Percentiles rank a stretch among this genome's conserved stretches.
Conservation (phyloP, 2,329 filamentous ascomycete genomes). For the Paraphoma chrysanthemicola region DNA sequence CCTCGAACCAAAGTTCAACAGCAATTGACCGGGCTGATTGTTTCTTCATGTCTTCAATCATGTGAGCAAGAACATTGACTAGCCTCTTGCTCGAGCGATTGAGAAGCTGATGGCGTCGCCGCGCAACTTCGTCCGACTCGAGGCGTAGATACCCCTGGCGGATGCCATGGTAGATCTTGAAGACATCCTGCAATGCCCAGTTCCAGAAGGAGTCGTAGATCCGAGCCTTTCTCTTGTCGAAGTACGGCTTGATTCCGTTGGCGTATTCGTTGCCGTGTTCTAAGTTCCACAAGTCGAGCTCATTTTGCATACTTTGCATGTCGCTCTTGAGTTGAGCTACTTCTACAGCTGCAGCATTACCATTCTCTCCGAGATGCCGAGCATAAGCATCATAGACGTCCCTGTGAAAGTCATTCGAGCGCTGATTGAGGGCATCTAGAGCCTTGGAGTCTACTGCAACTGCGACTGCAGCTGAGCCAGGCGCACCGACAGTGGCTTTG, state of each 20-base stretch:
- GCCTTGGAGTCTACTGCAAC: constrained; percentile 16
- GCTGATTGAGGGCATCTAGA: constrained; percentile 15
- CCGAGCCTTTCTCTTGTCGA: constrained; percentile 20
- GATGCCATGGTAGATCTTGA: constrained; percentile 17
- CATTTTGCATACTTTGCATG: constrained; percentile 16
- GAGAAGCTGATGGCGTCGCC: constrained; percentile 10
- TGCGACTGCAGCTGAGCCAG: constrained; percentile 6
- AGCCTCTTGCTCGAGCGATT: constrained; percentile 16
- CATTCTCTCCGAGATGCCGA: constrained; percentile 15
- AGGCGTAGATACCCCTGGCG: constrained; percentile 8
- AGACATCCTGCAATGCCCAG: constrained; percentile 25
- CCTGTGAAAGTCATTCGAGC: constrained; percentile 16
- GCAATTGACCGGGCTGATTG: constrained; percentile 5
- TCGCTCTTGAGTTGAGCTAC: constrained; percentile 13
- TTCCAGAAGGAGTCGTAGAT: constrained; percentile 26
- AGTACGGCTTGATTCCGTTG: constrained; percentile 22
- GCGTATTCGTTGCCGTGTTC: constrained; percentile 24
- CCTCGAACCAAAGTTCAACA: constrained; percentile 15
- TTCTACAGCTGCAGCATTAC: constrained; percentile 9
- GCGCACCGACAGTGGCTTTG: constrained; percentile 5
- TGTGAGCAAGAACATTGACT: constrained; percentile 11
- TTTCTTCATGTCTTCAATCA: constrained; percentile 13
- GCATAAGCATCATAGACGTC: constrained; percentile 18
- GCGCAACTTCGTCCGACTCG: constrained; percentile 8
- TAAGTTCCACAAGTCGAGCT: constrained; percentile 21